phyloP scores from a whole-genome alignment of 2,329 filamentous ascomycete species.

The Epichloe scottii region DNA sequence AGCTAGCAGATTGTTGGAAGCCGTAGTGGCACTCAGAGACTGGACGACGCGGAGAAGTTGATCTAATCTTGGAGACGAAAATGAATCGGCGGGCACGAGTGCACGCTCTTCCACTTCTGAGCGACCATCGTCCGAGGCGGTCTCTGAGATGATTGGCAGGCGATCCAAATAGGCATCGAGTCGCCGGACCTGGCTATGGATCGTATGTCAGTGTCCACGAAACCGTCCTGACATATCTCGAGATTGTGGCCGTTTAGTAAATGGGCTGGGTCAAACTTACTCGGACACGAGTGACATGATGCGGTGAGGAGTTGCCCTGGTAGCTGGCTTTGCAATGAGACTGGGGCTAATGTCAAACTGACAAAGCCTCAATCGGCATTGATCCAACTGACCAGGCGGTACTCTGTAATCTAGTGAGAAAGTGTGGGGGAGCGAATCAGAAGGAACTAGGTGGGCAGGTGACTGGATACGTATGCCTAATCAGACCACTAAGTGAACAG shows the following conservation, averaged over 20 bases:
- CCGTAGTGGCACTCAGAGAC: constrained; percentile 56
- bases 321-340: constrained; percentile 5
- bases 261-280: constrained; percentile 21
- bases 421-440: constrained; percentile 4
- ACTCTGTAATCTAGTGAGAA: constrained; percentile 4
- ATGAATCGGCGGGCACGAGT: constrained; percentile 25
- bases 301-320: neutral
- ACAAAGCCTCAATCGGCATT: constrained; percentile 8
- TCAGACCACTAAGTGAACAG: constrained; percentile 12
- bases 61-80: constrained; percentile 42
- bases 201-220: constrained; percentile 7
- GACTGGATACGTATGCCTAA: constrained; percentile 4
- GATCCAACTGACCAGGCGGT: constrained; percentile 2
- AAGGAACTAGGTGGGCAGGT: constrained; percentile 1
- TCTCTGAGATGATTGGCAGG: constrained; percentile 30
- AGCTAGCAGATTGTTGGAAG: constrained; percentile 49
- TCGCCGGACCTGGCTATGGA: constrained; percentile 44
- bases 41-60: constrained; percentile 57
- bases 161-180: constrained; percentile 55
- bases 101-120: constrained; percentile 23
- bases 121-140: constrained; percentile 29
- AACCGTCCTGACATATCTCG: neutral
- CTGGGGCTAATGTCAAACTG: constrained; percentile 5
- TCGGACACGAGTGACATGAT: constrained; percentile 36
- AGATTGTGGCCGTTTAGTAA: neutral